These are phyloP conservation scores for Styphnolobium japonicum DNA, from an alignment of 306 rosid genomes.

Conservation along the genomic window DNA sequence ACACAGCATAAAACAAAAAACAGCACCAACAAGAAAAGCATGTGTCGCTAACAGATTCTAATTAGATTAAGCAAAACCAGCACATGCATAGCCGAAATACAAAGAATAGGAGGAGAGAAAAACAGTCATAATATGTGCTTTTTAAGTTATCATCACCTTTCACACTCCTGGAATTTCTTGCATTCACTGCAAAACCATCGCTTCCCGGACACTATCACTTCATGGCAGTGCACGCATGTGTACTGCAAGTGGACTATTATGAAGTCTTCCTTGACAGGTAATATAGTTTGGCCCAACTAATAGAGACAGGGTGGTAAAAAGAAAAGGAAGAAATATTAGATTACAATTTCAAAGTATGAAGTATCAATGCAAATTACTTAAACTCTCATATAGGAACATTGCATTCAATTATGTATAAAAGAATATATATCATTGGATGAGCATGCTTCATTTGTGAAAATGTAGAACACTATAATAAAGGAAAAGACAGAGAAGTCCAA, in stretches of 20 bases:
- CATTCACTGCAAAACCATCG: constrained; percentile 64
- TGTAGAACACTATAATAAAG: background rate
- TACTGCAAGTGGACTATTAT: constrained; percentile 53
- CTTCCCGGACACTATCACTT: constrained; percentile 47
- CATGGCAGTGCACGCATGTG: constrained; percentile 50
- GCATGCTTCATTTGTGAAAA: background rate
- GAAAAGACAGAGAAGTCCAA: background rate
- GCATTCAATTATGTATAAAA: background rate
- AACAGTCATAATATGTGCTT: background rate
- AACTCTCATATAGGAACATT: background rate
- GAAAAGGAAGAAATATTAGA: constrained; percentile 23
- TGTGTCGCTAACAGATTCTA: background rate
- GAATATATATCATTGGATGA: background rate
- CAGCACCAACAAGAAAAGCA: background rate
- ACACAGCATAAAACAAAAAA: too few species aligned
- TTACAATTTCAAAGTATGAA: background rate
- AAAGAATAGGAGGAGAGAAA: background rate
- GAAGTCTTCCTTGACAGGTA: constrained; percentile 49
- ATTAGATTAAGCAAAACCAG: background rate
- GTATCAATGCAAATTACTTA: background rate
- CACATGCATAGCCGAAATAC: background rate
- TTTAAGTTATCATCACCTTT: constrained; percentile 39
- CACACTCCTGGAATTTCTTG: constrained; percentile 59
- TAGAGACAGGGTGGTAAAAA: background rate
- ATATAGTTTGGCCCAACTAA: constrained; percentile 53